Conservation (phyloP, 805 yeast genomes). For the Myxozyma udenii region DNA sequence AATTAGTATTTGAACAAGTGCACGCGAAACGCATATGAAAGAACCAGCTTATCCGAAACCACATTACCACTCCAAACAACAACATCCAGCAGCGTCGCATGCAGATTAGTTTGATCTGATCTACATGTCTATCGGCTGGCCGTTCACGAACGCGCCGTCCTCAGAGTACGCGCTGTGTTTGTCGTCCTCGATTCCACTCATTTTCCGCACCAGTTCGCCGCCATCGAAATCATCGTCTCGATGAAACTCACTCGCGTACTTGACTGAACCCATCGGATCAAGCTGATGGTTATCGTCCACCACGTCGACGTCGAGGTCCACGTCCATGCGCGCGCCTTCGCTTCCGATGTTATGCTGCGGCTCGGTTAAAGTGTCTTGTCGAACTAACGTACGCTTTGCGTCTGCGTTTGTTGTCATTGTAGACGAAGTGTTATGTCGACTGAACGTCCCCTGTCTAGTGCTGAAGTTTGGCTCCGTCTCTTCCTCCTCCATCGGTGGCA, state of each 20-base stretch:
- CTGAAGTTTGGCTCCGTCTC: neutral
- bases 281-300: neutral
- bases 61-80: too few relatives aligned
- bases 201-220: slow-evolving; percentile 38
- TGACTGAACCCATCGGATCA: slow-evolving; percentile 7
- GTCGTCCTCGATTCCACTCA: slow-evolving; percentile 36
- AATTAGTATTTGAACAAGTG: too few relatives aligned
- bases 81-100: too few relatives aligned
- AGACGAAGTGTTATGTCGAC: slow-evolving; percentile 6
- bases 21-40: too few relatives aligned
- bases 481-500: slow-evolving; percentile 9
- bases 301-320: slow-evolving; percentile 4
- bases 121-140: slow-evolving; percentile 74
- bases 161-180: slow-evolving; percentile 53
- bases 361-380: neutral
- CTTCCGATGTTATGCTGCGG: neutral
- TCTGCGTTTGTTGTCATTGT: slow-evolving; percentile 3
- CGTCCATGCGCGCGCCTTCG: slow-evolving; percentile 4
- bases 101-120: too few relatives aligned
- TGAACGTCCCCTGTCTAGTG: neutral
- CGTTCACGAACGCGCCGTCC: slow-evolving; percentile 84
- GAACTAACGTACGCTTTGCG: neutral
- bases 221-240: slow-evolving; percentile 64
- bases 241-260: slow-evolving; percentile 39
- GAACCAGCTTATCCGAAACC: too few relatives aligned